Evolutionary conservation across 169 alveolate species (phyloP), one percentile per base, ranked within the genome.

Genomic region (Eimeria sp.): DNA sequence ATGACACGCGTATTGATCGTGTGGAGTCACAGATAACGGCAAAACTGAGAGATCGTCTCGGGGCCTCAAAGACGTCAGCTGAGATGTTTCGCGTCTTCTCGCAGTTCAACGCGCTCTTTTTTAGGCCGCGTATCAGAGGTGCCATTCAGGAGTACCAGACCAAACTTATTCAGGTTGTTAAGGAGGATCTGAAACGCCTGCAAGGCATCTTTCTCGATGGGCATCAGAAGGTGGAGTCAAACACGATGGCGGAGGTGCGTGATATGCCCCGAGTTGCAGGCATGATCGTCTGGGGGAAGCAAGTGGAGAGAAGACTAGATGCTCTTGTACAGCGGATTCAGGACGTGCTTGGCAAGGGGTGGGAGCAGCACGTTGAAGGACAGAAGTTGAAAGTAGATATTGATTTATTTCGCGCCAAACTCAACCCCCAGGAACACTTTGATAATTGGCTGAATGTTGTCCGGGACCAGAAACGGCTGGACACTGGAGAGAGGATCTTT

Each of bases 71-170:
- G 96, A 98, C 98, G 70, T 99, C 99, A 18, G 98, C 99, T 82
- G 99, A 99, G 96, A 99, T 99, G 99, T 99, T 99, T 96, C 99
- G 99, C 58, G 97, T 96, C 43, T 99, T 99, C 96, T 98, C 99
- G 47, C 98, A 99, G 96, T 99, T 99, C 97, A 99, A 99, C 96
- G 99, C 99, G 14, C 97, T 99, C 58, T 99, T 99, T 96, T 98
- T 98, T 96, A 97, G 99, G 58, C 99, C 99, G 27, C 97, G 99
- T 91, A 99, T 99, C 95, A 98, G 99, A 93, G 99, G 99, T 58
- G 99, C 99, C 16, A 99, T 99, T 57, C 99, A 99, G 96, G 99
- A 99, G 97, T 99, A 99, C 96, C 99, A 99, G 97, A 98, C 99
- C 34, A 97, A 99, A 75, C 95, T 99, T n/a, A 87, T 99, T 84